phyloP scores from a whole-genome alignment of 371 early-diverging fungal genomes.

The Mortierella sp. region DNA sequence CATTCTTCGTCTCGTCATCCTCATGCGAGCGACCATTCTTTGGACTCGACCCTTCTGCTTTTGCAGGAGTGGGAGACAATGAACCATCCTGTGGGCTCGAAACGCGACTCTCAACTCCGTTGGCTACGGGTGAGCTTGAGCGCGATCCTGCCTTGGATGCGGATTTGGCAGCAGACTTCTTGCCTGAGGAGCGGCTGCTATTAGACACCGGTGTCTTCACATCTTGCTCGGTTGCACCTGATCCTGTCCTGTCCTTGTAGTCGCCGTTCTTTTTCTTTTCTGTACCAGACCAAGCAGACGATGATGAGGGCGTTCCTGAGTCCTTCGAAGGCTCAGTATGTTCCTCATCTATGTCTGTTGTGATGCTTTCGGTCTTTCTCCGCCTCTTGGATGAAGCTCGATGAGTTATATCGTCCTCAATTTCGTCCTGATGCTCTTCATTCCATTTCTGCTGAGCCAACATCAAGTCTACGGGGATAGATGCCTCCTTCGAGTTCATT shows the following conservation, averaged over 20 bases:
- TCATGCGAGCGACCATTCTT: slow-evolving; percentile 13
- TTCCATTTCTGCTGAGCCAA: slow-evolving; percentile 52
- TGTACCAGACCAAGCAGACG: not conserved
- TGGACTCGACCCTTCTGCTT: not conserved
- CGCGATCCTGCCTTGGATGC: slow-evolving; percentile 28
- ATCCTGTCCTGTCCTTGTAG: slow-evolving; percentile 2
- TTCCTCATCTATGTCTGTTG: slow-evolving; percentile 36
- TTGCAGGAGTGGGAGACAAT: not conserved
- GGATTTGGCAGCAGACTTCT: slow-evolving; percentile 17
- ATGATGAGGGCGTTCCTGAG: not conserved
- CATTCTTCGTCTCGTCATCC: slow-evolving; percentile 6
- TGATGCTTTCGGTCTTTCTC: slow-evolving; percentile 52
- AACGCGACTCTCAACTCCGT: slow-evolving; percentile 2
- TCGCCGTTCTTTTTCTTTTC: slow-evolving; percentile 15
- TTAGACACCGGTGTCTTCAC: slow-evolving; percentile 7
- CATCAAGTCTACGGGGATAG: slow-evolving; percentile 61
- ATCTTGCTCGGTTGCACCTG: slow-evolving; percentile 8
- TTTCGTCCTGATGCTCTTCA: slow-evolving; percentile 46
- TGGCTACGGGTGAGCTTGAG: slow-evolving; percentile 14
- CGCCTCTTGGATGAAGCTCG: slow-evolving; percentile 36
- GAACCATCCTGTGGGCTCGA: not conserved
- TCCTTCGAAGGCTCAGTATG: slow-evolving; percentile 5
- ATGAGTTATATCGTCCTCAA: slow-evolving; percentile 25
- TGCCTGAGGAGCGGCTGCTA: slow-evolving; percentile 13
- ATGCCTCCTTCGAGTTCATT: slow-evolving; percentile 67